These are phyloP conservation scores for Friedmanniomyces simplex DNA, from an alignment of 495 filamentous ascomycete genomes.

Conservation along the genomic window DNA sequence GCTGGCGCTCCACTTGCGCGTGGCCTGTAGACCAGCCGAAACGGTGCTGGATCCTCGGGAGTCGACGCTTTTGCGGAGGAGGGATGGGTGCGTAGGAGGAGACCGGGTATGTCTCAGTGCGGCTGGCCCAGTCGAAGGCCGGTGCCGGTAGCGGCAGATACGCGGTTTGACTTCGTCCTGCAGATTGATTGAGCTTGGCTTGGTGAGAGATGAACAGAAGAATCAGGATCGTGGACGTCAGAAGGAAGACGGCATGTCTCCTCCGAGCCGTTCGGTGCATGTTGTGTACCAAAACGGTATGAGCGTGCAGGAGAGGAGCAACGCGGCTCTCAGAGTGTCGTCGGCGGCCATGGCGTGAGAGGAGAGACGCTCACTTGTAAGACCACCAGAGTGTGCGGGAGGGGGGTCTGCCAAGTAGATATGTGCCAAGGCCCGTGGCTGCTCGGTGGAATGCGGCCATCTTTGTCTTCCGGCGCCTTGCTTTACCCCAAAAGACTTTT, in stretches of 20 bases:
- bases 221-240: not conserved
- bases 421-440: not conserved
- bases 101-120: not conserved
- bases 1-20: not conserved
- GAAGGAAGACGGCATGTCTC: not conserved
- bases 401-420: not conserved
- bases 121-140: not conserved
- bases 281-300: not conserved
- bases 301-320: not conserved
- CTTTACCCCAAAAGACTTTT: not conserved
- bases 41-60: constrained; percentile 17
- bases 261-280: not conserved
- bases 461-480: not conserved
- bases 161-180: not conserved
- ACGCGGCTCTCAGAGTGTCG: not conserved
- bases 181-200: not conserved
- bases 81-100: not conserved
- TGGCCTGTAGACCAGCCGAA: too few species aligned
- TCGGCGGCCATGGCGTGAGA: not conserved
- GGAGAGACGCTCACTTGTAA: not conserved
- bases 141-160: not conserved
- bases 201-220: not conserved
- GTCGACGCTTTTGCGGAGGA: not conserved
- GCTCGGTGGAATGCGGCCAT: not conserved
- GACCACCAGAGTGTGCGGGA: not conserved